Conservation (phyloP, 352 stramenopile species). For the Phytophthora aleatoria region DNA sequence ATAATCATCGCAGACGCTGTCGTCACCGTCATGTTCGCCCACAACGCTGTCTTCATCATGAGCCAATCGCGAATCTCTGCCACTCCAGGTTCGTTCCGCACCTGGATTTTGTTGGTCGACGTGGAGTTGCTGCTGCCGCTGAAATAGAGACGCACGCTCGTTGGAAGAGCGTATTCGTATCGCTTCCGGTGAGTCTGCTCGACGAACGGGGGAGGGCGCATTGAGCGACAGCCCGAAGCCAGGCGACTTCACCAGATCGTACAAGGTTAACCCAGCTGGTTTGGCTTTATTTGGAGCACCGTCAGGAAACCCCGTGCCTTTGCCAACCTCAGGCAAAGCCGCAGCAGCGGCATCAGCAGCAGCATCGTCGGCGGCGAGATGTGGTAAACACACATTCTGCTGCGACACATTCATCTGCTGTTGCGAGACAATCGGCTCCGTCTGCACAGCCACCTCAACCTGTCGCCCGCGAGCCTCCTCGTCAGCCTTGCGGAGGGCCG, state of each 20-base stretch:
- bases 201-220: constrained; percentile 9
- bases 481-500: constrained; percentile 5
- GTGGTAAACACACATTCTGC: background rate
- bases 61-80: background rate
- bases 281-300: constrained; percentile 10
- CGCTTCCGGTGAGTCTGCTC: constrained; percentile 5
- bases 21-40: background rate
- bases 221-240: constrained; percentile 18
- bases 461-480: constrained; percentile 5
- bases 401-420: constrained; percentile 23
- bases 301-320: constrained; percentile 2
- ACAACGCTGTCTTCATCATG: constrained; percentile 9
- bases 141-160: constrained; percentile 3
- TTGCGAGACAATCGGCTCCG: constrained; percentile 6
- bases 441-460: constrained; percentile 23
- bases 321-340: constrained; percentile 13
- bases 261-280: constrained; percentile 44
- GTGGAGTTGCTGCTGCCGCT: background rate
- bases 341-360: background rate
- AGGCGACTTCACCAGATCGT: constrained; percentile 46
- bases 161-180: constrained; percentile 11
- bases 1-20: background rate
- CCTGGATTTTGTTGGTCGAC: background rate
- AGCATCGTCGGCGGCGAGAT: background rate
- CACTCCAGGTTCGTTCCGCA: constrained; percentile 6